Conservation (phyloP, 768 basidiomycete species). For the Pleurotus ostreatus region DNA sequence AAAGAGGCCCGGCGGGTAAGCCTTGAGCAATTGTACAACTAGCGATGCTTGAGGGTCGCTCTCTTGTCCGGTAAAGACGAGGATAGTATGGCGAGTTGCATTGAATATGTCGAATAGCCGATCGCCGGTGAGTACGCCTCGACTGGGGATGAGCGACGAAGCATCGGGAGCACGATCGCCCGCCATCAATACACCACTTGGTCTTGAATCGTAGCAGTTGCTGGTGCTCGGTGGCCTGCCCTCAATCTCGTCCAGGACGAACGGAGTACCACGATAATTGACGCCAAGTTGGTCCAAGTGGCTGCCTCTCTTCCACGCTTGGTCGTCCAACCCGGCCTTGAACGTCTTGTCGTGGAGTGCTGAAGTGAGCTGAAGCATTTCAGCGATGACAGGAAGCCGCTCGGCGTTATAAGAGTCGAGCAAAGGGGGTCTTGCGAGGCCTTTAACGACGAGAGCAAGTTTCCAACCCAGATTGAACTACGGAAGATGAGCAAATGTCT, state of each 20-base stretch:
- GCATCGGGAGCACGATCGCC: constrained; percentile 11
- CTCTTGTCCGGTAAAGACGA: not conserved
- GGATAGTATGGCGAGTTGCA: constrained; percentile 6
- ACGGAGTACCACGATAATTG: constrained; percentile 22
- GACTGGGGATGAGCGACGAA: not conserved
- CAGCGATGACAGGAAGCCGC: constrained; percentile 29
- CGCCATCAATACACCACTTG: constrained; percentile 5
- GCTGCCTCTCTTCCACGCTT: constrained; percentile 3
- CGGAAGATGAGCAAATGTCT: not conserved
- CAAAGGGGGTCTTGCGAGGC: constrained; percentile 12
- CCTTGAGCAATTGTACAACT: not conserved
- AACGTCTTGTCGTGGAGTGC: constrained; percentile 12
- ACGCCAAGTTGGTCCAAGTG: constrained; percentile 22
- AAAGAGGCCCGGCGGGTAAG: not conserved
- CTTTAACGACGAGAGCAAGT: constrained; percentile 17
- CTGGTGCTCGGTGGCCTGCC: not conserved
- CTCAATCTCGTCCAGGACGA: constrained; percentile 22
- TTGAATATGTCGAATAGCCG: constrained; percentile 6
- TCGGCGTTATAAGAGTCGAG: constrained; percentile 19
- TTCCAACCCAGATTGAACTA: constrained; percentile 24
- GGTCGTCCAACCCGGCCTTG: not conserved
- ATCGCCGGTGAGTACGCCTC: not conserved
- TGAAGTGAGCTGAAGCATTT: constrained; percentile 29
- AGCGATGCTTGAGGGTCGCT: not conserved
- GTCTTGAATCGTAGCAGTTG: constrained; percentile 19